These are phyloP conservation scores for Russula dissimulans DNA, from an alignment of 768 basidiomycete genomes.

Conservation along the genomic window DNA sequence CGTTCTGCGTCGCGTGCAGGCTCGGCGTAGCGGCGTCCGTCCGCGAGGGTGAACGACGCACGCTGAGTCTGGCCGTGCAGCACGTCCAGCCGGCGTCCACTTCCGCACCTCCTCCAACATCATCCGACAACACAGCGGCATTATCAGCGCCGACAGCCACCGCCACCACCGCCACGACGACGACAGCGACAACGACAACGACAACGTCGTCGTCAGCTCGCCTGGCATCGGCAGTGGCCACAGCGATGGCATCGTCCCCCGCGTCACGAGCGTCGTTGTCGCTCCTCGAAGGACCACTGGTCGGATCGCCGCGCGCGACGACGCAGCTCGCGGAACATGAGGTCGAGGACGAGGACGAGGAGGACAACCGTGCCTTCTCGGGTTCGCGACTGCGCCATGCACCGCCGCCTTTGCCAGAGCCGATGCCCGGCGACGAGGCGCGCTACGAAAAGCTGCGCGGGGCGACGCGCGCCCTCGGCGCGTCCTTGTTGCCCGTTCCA, in stretches of 20 bases:
- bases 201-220: background rate
- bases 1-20: constrained; percentile 49
- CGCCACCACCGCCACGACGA: background rate
- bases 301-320: constrained; percentile 12
- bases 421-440: constrained; percentile 10
- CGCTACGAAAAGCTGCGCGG: constrained; percentile 8
- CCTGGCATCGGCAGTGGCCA: background rate
- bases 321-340: background rate
- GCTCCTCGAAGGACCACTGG: constrained; percentile 8
- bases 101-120: too few species aligned
- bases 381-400: background rate
- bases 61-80: constrained; percentile 52
- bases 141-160: background rate
- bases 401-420: background rate
- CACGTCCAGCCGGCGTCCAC: constrained; percentile 40
- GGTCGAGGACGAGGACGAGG: background rate
- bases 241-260: constrained; percentile 1
- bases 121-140: background rate
- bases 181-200: background rate
- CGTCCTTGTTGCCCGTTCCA: constrained; percentile 42
- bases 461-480: constrained; percentile 32
- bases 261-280: background rate
- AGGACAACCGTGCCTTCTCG: background rate
- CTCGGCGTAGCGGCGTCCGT: constrained; percentile 42
- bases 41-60: constrained; percentile 32